Evolutionary conservation across 2,329 filamentous ascomycete species (phyloP), one percentile per base, ranked within the genome.

Genomic region (Ceratocystis eucalypticola): DNA sequence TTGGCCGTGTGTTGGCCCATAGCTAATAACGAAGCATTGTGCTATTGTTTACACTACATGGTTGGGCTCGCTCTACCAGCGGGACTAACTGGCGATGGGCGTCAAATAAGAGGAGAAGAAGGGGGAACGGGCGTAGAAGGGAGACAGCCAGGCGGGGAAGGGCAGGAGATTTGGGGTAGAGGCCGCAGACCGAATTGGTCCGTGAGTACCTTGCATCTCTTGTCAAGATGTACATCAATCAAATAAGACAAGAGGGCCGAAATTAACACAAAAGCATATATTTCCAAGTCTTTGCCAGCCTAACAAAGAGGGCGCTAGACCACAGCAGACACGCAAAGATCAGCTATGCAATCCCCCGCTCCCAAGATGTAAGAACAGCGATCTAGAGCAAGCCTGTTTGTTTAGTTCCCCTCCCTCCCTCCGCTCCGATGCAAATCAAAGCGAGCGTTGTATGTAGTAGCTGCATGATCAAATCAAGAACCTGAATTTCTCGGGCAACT

Each of bases 121-220:
- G 53, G 25, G 53, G 53, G 53, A 7, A n/a, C 25, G 55, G 55
- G 22, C 20, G 17, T 5, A 17, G 6, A 20, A 59, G 53, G 17
- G 10, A 5, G 30, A 33, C 15, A 1, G 28, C 53, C 10, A 28
- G 48, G 48, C 17, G n/a, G 48, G 8, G n/a, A 50, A 50, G 48
- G 20, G 22, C 48, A 53, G 25, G 8, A 22, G 1, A 4, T 20
- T 48, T n/a, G 46, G 20, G 20, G 20, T 22, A n/a, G 48, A 25
- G 28, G 17, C 28, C 12, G 48, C 25, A 59, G 55, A 4, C 55
- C 20, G 17, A 59, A 15, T 12, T 59, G 28, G 55, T 37, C 55
- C 55, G 55, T 59, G 55, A 59, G 55, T 37, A 15, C 55, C 55
- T 37, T 59, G 55, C 55, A 59, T 59, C 30, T 30, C 15, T 41